Conservation (phyloP, 1,139 yeast species). For the Saccharomyces hybrid region DNA sequence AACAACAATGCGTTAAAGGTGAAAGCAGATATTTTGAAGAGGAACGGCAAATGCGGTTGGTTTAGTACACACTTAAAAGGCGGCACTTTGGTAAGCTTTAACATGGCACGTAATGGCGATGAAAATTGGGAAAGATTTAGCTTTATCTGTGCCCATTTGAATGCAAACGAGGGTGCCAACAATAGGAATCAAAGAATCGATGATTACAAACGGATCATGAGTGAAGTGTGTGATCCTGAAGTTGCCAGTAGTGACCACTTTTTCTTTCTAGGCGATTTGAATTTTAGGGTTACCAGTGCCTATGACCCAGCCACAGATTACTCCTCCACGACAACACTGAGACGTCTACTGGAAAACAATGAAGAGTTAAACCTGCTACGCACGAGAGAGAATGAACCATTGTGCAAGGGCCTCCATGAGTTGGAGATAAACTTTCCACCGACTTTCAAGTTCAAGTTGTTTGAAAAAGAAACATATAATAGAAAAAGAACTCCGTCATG, state of each 20-base stretch:
- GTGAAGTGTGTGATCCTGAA: conserved; percentile 41
- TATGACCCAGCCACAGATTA: conserved; percentile 13
- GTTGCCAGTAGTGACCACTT: conserved; percentile 44
- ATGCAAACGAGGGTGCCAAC: conserved; percentile 64
- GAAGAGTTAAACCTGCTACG: conserved; percentile 57
- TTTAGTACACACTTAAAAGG: conserved; percentile 65
- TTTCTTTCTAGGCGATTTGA: conserved; percentile 77
- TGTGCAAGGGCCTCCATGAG: conserved; percentile 56
- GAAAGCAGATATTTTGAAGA: conserved; percentile 11
- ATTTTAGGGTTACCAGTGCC: conserved; percentile 46
- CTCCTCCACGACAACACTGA: conserved; percentile 13
- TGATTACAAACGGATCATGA: conserved; percentile 46
- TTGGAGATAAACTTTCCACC: conserved; percentile 57
- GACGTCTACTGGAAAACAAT: conserved; percentile 21
- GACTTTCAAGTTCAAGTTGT: conserved; percentile 59
- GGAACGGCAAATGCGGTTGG: conserved; percentile 46
- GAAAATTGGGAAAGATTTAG: conserved; percentile 41
- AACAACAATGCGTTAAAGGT: neutral
- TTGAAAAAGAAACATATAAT: conserved; percentile 37
- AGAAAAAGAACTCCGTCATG: conserved; percentile 68
- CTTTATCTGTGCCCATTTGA: conserved; percentile 62
- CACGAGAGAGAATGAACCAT: conserved; percentile 37
- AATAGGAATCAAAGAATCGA: conserved; percentile 44
- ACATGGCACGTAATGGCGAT: conserved; percentile 24
- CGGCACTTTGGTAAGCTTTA: conserved; percentile 54